Evolutionary conservation across 805 yeast species (phyloP), one percentile per base, ranked within the genome.

Genomic region (Saturnispora zaruensis): DNA sequence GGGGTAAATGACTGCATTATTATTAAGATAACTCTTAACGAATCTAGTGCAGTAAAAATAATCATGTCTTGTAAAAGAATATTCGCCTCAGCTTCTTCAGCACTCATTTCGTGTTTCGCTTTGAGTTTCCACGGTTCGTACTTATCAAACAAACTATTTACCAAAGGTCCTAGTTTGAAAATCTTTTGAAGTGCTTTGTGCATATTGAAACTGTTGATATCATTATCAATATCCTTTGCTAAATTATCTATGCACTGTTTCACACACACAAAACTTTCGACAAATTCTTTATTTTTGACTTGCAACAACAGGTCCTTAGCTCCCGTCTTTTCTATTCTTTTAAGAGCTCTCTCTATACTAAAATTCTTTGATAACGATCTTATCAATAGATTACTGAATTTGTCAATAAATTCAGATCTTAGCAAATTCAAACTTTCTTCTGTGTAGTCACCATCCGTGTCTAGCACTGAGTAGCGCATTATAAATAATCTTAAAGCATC

Each of bases 1-100:
- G 98, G 97, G 38, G 86, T 79, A 24, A 91, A 72, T 2, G 96
- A 87, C 51, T 76, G 81, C 30, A 84, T 70, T 33, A 86, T 60
- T 6, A 91, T 80, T 1, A 91, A 73, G 9, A 77, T 59, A 0
- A 87, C 74, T 50, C 98, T 73, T 14, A 82, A 72, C 0, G 80
- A 74, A 57, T 91, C 98, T 7, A 86, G 76, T 0, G 87, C 83
- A 7, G 77, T 59, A 53, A 76, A 79, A 2, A 90, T 78, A 13
- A 80, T 74, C 42, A 74, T 66, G 62, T 81, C 84, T 55, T 75
- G 81, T 21, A 55, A 54, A 6, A 57, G 32, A 6, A 52, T 41
- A 16, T 54, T 55, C 20, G 38, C 3, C 3, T 53, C 43, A 5
- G 42, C 38, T 23, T 26, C 44, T 2, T 21, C 45, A 1, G 49